These are phyloP conservation scores for Psilocybe sp. DNA, from an alignment of 768 basidiomycete genomes.

Conservation along the genomic window DNA sequence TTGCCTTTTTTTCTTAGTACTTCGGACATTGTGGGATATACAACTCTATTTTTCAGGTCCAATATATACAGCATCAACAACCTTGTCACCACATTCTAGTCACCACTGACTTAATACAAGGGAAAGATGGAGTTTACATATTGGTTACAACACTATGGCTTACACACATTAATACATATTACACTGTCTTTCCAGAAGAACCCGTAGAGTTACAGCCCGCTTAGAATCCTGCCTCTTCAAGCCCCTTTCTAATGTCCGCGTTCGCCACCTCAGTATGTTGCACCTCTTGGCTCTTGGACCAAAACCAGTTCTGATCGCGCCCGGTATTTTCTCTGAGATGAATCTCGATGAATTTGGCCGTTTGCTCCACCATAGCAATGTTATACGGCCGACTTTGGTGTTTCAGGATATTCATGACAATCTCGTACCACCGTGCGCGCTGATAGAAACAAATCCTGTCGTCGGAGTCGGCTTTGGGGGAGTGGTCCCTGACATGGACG, in stretches of 20 bases:
- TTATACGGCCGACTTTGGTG: conserved; percentile 53
- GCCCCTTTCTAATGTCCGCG: conserved; percentile 64
- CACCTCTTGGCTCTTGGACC: conserved; percentile 58
- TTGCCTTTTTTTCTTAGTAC: conserved; percentile 19
- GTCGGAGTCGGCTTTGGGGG: conserved; percentile 33
- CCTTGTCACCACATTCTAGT: not conserved
- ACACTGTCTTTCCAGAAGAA: conserved; percentile 4
- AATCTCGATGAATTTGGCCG: conserved; percentile 44
- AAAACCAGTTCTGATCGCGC: conserved; percentile 51
- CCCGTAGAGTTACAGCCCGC: not conserved
- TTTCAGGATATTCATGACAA: conserved; percentile 51
- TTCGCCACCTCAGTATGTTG: conserved; percentile 56
- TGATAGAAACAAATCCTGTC: conserved; percentile 49
- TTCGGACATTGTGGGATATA: conserved; percentile 40
- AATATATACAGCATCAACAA: not conserved
- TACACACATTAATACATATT: conserved; percentile 23
- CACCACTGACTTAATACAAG: not conserved
- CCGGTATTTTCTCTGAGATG: conserved; percentile 38
- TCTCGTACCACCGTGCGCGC: conserved; percentile 55
- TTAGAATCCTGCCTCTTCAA: conserved; percentile 68
- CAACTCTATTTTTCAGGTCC: conserved; percentile 11
- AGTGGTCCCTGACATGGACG: conserved; percentile 52
- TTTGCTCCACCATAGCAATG: conserved; percentile 42
- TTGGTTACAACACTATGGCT: conserved; percentile 16
- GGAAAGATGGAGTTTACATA: conserved; percentile 14